Conservation (phyloP, 257 asterid genomes). For the Solanum pimpinellifolium region DNA sequence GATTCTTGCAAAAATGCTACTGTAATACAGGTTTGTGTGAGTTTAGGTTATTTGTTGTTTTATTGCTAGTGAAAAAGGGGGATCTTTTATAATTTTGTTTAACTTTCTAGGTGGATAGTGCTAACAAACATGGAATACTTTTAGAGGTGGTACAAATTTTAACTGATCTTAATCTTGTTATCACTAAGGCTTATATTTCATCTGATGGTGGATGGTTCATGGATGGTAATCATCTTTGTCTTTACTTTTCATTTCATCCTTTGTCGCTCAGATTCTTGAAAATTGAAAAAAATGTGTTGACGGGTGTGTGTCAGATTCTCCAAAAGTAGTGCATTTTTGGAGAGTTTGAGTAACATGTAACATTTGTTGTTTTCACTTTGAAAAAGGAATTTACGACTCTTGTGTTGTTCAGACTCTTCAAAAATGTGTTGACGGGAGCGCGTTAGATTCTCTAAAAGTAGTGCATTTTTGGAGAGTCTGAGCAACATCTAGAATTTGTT, state of each 20-base stretch:
- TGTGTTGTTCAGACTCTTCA: neutral
- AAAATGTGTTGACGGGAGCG: neutral
- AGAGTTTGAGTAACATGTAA: neutral
- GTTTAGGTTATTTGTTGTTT: neutral
- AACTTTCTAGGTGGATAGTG: constrained; percentile 14
- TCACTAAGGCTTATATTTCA: constrained; percentile 13
- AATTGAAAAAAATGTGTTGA: neutral
- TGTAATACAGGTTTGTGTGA: constrained; percentile 7
- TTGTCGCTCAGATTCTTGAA: neutral
- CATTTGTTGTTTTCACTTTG: neutral
- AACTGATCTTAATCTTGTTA: constrained; percentile 14
- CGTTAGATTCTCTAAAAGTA: neutral
- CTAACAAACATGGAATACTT: constrained; percentile 18
- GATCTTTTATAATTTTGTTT: neutral
- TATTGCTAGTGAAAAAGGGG: neutral
- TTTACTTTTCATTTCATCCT: neutral
- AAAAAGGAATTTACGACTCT: neutral
- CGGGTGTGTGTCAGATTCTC: neutral
- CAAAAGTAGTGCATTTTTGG: neutral
- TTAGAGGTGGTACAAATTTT: constrained; percentile 14
- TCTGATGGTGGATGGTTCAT: constrained; percentile 24
- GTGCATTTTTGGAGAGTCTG: neutral
- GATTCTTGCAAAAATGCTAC: constrained; percentile 16
- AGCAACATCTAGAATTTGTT: neutral
- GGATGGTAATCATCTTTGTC: constrained; percentile 10